Base-by-base conservation (phyloP, 2,329 filamentous ascomycete genomes). In the Trichoderma aggressivum region DNA sequence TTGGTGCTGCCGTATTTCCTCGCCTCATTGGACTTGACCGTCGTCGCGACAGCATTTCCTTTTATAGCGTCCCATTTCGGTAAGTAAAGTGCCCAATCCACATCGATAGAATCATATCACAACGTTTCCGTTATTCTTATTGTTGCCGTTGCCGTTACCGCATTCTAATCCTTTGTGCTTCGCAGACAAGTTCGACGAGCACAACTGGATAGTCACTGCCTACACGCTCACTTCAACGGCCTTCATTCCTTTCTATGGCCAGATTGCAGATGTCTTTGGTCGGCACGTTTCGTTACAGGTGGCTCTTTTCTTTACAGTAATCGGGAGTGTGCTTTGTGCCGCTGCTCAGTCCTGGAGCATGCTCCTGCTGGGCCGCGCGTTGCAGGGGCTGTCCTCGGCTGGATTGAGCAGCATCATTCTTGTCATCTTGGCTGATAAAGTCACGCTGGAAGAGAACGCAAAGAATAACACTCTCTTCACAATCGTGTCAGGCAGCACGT, bases 81-180 rank as follows among this genome's bases (percentile, higher is more conserved):
- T 43, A 1, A n/a, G 39, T 43, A n/a, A 43, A n/a, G 18, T 2
- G 18, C 3, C 39, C 39, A 43, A n/a, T 16, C 3, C 0, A 0
- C 36, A 43, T n/a, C 36, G 3, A 3, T 7, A n/a, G 39, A n/a
- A n/a, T 43, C 39, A 43, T n/a, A 4, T 1, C 39, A 1, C 7
- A n/a, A n/a, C 7, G 16, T n/a, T 43, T 18, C 16, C 3, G 36
- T 16, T 5, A 1, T 18, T 3, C 36, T 7, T 43, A 43, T 10
- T 1, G 7, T 10, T 43, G 39, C 39, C 10, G 3, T n/a, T 43
- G 18, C 10, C 7, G 7, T n/a, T 43, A 0, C 1, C 0, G 16
- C 0, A 5, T 43, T 18, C 39, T 43, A 43, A 43, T 43, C 16
- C 39, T 4, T 10, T 1, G 1, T 3, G 3, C 7, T 10, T n/a